Base-by-base conservation (phyloP, 1,139 yeast species). In the Eremothecium gossypii region DNA sequence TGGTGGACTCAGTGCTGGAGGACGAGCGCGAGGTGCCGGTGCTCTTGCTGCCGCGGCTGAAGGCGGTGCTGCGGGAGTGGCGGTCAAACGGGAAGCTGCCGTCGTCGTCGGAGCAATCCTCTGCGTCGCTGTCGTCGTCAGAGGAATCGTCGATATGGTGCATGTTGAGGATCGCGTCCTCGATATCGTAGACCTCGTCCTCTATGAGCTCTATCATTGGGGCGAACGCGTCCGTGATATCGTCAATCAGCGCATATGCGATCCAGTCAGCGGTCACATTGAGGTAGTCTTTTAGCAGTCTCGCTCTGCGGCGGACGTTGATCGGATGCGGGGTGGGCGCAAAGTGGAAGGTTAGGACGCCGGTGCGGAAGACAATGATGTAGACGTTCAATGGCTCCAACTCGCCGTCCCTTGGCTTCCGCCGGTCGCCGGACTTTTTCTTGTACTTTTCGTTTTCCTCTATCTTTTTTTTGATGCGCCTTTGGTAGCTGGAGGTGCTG, bases 261-360 rank as follows among this genome's bases (percentile, higher is more conserved):
- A 91, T 82, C 98, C 98, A 91, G 63, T 91, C 98, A 0, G 96
- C 79, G 1, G 93, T 77, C 4, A 91, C 95, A 2, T 85, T 84
- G 48, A 91, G 70, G 57, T 89, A 91, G 60, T 91, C 98, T 49
- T 83, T 74, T 49, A 91, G 71, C 49, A 91, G 68, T 44, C 98
- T 71, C 0, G 95, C 95, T 57, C 98, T 77, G 60, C 97, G 75
- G 54, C 98, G 75, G 32, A 91, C 98, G 59, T 91, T 91, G 43
- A 87, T 84, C 0, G 97, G 95, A 61, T 91, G 98, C 1, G 96
- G 96, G 0, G 97, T 86, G 7, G 96, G 87, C 9, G 89, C 80
- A 64, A 86, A 87, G 65, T 91, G 98, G 66, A 91, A 89, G 0
- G 97, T 87, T 33, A 91, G 68, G 8, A 91, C 95, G 13, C 95